Conservation (phyloP, 2,329 filamentous ascomycete genomes). For the Ceratocystis variospora region DNA sequence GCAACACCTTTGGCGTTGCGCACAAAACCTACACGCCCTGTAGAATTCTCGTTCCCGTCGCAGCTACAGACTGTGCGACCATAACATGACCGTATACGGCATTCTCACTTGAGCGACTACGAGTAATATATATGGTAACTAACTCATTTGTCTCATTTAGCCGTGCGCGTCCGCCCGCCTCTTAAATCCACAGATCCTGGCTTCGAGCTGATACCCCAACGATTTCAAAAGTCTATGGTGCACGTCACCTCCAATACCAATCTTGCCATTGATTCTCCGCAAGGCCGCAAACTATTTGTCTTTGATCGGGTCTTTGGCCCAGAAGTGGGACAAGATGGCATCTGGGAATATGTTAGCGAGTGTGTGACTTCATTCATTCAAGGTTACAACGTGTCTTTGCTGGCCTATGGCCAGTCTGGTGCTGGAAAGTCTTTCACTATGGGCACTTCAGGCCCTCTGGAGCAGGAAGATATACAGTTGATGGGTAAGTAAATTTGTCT, state of each 20-base stretch:
- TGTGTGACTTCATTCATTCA: conserved; percentile 82
- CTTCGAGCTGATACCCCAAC: conserved; percentile 86
- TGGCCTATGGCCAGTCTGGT: conserved; percentile 95
- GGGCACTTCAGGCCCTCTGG: conserved; percentile 78
- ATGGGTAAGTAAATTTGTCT: conserved; percentile 53
- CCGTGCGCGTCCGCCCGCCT: conserved; percentile 82
- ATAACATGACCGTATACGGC: not conserved
- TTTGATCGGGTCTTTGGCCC: conserved; percentile 90
- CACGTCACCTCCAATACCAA: conserved; percentile 77
- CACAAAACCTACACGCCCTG: not conserved
- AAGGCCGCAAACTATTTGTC: conserved; percentile 87
- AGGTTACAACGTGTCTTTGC: conserved; percentile 94
- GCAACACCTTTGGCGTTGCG: not conserved
- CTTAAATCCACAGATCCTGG: conserved; percentile 74
- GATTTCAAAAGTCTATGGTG: conserved; percentile 86
- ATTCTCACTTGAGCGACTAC: not conserved
- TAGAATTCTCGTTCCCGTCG: not conserved
- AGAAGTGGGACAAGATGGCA: conserved; percentile 68
- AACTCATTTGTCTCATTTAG: conserved; percentile 33
- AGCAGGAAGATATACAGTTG: conserved; percentile 53
- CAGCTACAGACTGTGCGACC: not conserved
- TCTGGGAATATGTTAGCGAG: conserved; percentile 90
- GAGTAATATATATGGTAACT: not conserved
- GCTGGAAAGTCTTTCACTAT: conserved; percentile 98
- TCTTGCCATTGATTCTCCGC: conserved; percentile 75